Conservation (phyloP, 2,329 filamentous ascomycete species). For the Neocatenulostroma microsporum region DNA sequence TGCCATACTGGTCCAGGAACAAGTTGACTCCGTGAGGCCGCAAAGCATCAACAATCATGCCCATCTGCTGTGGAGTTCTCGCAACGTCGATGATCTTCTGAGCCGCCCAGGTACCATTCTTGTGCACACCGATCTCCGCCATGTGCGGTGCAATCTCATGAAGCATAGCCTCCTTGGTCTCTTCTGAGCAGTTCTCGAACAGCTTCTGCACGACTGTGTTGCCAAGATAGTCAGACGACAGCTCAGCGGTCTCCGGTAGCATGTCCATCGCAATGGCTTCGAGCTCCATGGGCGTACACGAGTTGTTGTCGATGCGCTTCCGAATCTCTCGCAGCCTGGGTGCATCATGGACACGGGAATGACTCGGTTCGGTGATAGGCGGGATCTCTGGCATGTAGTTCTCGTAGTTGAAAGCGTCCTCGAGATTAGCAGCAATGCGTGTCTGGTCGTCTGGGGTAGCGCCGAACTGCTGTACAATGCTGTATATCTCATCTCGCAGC, state of each 20-base stretch:
- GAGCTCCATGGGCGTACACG: constrained; percentile 75
- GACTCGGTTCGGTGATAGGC: constrained; percentile 77
- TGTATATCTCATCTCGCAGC: constrained; percentile 71
- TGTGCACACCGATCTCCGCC: constrained; percentile 95
- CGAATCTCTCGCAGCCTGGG: constrained; percentile 91
- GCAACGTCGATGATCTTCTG: constrained; percentile 99
- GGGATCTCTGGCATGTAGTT: constrained; percentile 75
- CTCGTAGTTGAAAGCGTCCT: constrained; percentile 67
- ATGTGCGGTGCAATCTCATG: constrained; percentile 80
- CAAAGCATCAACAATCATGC: constrained; percentile 73
- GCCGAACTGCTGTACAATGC: constrained; percentile 83
- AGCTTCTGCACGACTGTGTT: constrained; percentile 99
- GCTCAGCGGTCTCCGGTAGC: constrained; percentile 91
- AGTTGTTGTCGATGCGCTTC: constrained; percentile 95
- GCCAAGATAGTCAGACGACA: constrained; percentile 91
- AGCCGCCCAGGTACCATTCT: constrained; percentile 98
- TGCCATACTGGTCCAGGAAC: constrained; percentile 96
- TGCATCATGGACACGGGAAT: constrained; percentile 84
- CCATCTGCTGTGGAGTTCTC: constrained; percentile 75
- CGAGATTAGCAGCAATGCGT: constrained; percentile 65
- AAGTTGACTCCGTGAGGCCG: constrained; percentile 81
- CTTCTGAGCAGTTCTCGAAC: constrained; percentile 91
- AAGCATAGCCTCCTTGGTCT: constrained; percentile 86
- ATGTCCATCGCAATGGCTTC: constrained; percentile 88
- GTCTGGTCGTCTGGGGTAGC: constrained; percentile 69